Evolutionary conservation across 2,329 filamentous ascomycete species (phyloP).

Genomic region (Cytospora mali): DNA sequence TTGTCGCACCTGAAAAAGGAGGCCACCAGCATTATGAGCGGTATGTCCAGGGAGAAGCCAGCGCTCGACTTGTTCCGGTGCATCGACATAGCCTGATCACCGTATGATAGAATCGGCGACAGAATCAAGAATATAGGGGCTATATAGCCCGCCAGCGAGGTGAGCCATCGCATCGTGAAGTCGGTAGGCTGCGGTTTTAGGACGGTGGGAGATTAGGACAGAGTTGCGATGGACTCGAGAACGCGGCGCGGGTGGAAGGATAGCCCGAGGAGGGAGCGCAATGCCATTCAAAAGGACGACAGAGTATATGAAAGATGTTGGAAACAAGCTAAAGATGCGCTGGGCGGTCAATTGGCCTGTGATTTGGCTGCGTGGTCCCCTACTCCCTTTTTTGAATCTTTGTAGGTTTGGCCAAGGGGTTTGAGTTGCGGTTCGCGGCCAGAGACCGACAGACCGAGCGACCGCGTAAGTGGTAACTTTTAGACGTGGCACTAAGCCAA

Average conservation of each 20-base stretch:
- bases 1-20: conserved; percentile 61
- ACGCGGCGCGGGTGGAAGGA: background rate
- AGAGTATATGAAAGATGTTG: background rate
- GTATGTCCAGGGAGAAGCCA: conserved; percentile 72
- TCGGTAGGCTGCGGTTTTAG: background rate
- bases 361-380: conserved; percentile 6
- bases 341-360: conserved; percentile 6
- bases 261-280: background rate
- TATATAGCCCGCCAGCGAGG: conserved; percentile 55
- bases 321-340: background rate
- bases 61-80: conserved; percentile 64
- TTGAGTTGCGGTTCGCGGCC: background rate
- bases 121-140: conserved; percentile 66
- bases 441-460: background rate
- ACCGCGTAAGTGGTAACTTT: conserved; percentile 13
- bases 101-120: conserved; percentile 66
- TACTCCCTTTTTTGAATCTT: conserved; percentile 14
- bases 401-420: conserved; percentile 8
- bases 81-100: conserved; percentile 68
- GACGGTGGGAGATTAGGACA: conserved; percentile 1
- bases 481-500: conserved; percentile 1
- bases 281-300: background rate
- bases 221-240: conserved; percentile 1
- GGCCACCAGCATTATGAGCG: conserved; percentile 71
- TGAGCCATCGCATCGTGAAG: conserved; percentile 46